Evolutionary conservation across 257 asterid species (phyloP), one percentile per base, ranked within the genome.

Genomic region (Thymus mandschuricus): DNA sequence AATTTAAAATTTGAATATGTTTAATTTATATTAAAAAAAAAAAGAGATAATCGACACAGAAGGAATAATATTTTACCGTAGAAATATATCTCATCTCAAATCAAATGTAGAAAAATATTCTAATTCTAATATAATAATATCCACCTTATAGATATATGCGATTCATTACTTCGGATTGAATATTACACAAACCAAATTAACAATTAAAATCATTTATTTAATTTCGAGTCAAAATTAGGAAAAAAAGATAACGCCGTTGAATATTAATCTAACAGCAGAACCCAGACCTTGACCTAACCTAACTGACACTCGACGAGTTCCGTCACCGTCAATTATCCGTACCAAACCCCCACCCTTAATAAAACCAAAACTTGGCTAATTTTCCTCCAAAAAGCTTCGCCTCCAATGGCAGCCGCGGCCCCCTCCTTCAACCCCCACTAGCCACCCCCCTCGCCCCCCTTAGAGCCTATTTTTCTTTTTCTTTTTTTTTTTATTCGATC

Each of bases 331-430:
- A 59, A 59, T 6, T 30, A 29, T 58, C 44, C 64, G 35, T 6
- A 28, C 31, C 28, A 6, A 40, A 9, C 1, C 27, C 69, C 21
- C 29, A 27, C 40, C 40, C 29, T 44, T 8, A 30, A 43, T 44
- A 65, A 46, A 7, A 21, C n/a, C 31, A n/a, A 31, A 46, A 2
- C 2, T 1, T 30, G 2, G 52, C 44, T 2, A 7, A 1, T 48
- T 46, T 48, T 48, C 33, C 46, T 29, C 31, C 2, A 46, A 31
- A 45, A 7, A 65, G 54, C 57, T 63, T 11, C 63, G n/a, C 38
- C 58, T 12, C 38, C 7, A 35, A 34, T 28, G 43, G 51, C 77
- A 68, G 63, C 60, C 60, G 62, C 72, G 46, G 33, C 41, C 12
- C 51, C 4, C 29, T 38, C 28, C 54, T 35, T 9, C 29, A 60